These are phyloP conservation scores for Fulvia fulva DNA, from an alignment of 2,329 filamentous ascomycete species.

Conservation along the genomic window DNA sequence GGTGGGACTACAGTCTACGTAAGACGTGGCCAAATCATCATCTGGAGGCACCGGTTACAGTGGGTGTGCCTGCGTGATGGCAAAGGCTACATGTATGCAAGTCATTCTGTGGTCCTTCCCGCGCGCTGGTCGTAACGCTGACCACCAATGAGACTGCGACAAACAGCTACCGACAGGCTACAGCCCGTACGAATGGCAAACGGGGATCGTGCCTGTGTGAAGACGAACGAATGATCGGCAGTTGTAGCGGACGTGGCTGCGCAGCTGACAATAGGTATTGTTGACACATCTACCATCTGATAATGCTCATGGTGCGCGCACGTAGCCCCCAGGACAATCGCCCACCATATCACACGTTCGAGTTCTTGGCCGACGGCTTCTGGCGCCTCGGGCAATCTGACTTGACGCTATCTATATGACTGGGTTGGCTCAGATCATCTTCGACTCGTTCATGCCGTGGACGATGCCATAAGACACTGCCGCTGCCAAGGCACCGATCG, in stretches of 20 bases:
- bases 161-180: neutral
- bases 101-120: slow-evolving; percentile 13
- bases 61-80: slow-evolving; percentile 8
- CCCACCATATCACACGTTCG: neutral
- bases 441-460: slow-evolving; percentile 30
- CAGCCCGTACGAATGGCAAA: neutral
- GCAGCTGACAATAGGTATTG: neutral
- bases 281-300: neutral
- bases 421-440: neutral
- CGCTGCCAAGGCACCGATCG: slow-evolving; percentile 36
- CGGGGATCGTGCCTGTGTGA: neutral
- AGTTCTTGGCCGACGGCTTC: neutral
- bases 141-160: slow-evolving; percentile 1
- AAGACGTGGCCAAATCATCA: neutral
- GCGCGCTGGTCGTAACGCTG: neutral
- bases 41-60: neutral
- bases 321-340: neutral
- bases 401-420: neutral
- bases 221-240: neutral
- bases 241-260: neutral
- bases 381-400: neutral
- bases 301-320: neutral
- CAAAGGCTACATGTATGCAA: slow-evolving; percentile 14
- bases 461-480: slow-evolving; percentile 38
- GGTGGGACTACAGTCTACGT: neutral